Percentiles rank a stretch among this genome's conserved stretches.
Conservation (phyloP, 176 grass and related monocot species). For the Melocanna baccifera region DNA sequence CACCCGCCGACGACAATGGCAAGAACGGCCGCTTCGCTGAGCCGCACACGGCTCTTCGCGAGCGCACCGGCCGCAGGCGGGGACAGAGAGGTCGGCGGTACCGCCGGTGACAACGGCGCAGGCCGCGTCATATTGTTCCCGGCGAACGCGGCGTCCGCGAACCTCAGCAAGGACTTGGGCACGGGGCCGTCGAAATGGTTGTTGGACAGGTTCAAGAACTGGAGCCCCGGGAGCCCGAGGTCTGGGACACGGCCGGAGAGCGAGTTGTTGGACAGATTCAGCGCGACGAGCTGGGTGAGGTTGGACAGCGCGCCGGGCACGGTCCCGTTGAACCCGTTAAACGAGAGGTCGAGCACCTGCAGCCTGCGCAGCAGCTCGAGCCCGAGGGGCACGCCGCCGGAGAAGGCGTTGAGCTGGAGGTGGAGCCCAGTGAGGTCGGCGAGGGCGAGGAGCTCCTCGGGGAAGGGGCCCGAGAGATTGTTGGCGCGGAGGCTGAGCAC, state of each 20-base stretch:
- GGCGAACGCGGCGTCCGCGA: slow-evolving; percentile 45
- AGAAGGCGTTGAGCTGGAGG: slow-evolving; percentile 79
- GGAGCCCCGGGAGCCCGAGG: slow-evolving; percentile 56
- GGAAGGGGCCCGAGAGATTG: slow-evolving; percentile 53
- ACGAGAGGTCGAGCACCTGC: slow-evolving; percentile 79
- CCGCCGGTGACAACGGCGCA: not conserved
- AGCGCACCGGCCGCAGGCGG: not conserved
- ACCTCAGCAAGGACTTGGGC: slow-evolving; percentile 43
- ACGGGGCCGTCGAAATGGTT: slow-evolving; percentile 66
- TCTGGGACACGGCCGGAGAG: slow-evolving; percentile 67
- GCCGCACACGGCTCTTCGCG: slow-evolving; percentile 8
- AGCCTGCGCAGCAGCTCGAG: slow-evolving; percentile 26
- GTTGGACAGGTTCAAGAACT: slow-evolving; percentile 74
- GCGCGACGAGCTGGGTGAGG: slow-evolving; percentile 51
- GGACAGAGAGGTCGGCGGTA: not conserved
- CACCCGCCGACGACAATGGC: slow-evolving; percentile 71
- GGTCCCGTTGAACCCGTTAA: slow-evolving; percentile 57
- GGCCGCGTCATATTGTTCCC: slow-evolving; percentile 44
- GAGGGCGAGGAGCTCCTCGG: slow-evolving; percentile 54
- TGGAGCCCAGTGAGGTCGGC: slow-evolving; percentile 62
- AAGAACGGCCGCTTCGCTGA: slow-evolving; percentile 61
- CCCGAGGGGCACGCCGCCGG: slow-evolving; percentile 21
- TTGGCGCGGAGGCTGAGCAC: slow-evolving; percentile 94
- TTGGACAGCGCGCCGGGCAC: slow-evolving; percentile 45
- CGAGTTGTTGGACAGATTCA: slow-evolving; percentile 95